Evolutionary conservation across 192 early-diverging fungal species (phyloP), one percentile per base, ranked within the genome.

Genomic region (Backusella australiensis): DNA sequence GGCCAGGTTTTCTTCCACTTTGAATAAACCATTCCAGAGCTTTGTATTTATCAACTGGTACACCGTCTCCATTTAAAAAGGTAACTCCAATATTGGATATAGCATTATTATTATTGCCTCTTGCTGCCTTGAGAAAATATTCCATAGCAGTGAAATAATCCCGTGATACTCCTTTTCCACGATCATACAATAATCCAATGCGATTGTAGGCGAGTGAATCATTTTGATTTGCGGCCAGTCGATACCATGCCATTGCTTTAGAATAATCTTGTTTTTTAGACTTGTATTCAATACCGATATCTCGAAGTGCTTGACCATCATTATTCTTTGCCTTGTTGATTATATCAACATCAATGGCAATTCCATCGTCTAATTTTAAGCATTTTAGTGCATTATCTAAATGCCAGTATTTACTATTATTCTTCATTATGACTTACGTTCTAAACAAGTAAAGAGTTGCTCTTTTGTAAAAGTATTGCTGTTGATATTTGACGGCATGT

Each of bases 161-260:
- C 4, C 6, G 15, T 3, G 17, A 17, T n/a, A 21, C 49, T 3
- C 49, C 49, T 0, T 0, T 4, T 52, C 5, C 49, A 6, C 4
- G 0, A n/a, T 1, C 0, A 6, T 52, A 52, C 4, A 52, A n/a
- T 0, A 4, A 0, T 19, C 49, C 49, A 6, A 52, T 19, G 0
- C 0, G 1, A n/a, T 1, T n/a, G 17, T 52, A 52, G 15, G 0
- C 49, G 0, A 0, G 0, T 52, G 17, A n/a, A 52, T 52, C 0
- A 4, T 52, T 52, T 52, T 52, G 17, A 6, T n/a, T 21, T 52
- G 6, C 0, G 0, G 49, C 12, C n/a, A 19, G 0, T 52, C 14
- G 49, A 6, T 17, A 52, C 49, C 49, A 52, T 52, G 19, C 17
- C 15, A 52, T n/a, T 1, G 19, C 17, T 52, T 52, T 19, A 0